These are phyloP conservation scores for Sugiyamaella mastotermitis DNA, from an alignment of 805 yeast species.

Conservation along the genomic window DNA sequence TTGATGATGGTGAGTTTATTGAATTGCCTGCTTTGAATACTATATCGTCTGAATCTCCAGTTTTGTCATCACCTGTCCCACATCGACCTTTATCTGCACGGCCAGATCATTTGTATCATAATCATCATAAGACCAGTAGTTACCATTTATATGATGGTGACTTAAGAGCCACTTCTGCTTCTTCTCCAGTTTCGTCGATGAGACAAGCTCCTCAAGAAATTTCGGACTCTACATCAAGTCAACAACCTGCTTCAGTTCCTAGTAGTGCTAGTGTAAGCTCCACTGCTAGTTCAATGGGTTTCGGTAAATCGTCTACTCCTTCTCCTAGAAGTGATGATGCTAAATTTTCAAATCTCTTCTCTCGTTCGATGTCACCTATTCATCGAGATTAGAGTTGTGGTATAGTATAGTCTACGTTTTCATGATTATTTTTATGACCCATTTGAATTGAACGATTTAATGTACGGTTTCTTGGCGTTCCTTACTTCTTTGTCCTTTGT, in stretches of 20 bases:
- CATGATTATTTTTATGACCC: too few species aligned
- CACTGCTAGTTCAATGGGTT: constrained; percentile 1
- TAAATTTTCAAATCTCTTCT: constrained; percentile 3
- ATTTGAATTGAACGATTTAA: too few species aligned
- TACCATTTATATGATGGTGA: constrained; percentile 13
- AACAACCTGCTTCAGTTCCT: constrained; percentile 7
- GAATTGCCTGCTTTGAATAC: constrained; percentile 18
- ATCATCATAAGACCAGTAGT: constrained; percentile 16
- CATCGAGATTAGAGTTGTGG: constrained; percentile 12
- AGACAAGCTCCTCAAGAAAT: constrained; percentile 4
- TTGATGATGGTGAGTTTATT: constrained; percentile 23
- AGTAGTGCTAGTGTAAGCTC: constrained; percentile 6
- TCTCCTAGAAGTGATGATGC: constrained; percentile 8
- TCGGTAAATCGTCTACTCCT: constrained; percentile 5
- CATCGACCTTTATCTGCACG: neutral
- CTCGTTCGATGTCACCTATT: constrained; percentile 9
- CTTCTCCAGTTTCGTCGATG: constrained; percentile 11
- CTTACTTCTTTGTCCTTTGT: too few species aligned
- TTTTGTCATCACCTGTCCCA: constrained; percentile 1
- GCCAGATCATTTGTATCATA: constrained; percentile 8
- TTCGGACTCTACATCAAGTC: neutral
- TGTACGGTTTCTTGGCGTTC: too few species aligned
- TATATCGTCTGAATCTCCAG: constrained; percentile 2
- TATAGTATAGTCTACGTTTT: too few species aligned
- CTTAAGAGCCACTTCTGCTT: constrained; percentile 15